These are phyloP conservation scores for Litchi chinensis DNA, from an alignment of 345 rosid species.

Conservation along the genomic window DNA sequence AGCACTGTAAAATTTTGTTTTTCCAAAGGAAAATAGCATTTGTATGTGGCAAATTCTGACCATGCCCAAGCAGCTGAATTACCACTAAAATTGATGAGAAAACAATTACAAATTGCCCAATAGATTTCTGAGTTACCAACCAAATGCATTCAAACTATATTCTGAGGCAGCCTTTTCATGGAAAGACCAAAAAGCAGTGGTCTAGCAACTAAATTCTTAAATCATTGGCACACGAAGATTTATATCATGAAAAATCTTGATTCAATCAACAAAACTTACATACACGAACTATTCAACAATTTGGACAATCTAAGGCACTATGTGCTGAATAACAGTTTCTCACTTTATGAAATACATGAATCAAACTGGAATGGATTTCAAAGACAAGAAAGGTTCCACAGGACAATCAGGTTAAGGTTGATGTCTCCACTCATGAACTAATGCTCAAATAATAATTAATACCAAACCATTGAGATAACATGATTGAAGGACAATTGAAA, in stretches of 20 bases:
- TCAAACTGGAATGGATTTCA: background rate
- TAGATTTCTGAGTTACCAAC: background rate
- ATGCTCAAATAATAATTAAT: background rate
- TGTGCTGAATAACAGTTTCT: background rate
- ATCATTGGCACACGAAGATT: conserved; percentile 1
- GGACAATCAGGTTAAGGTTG: background rate
- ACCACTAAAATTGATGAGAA: background rate
- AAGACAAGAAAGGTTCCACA: background rate
- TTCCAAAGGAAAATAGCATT: background rate
- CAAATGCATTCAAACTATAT: background rate
- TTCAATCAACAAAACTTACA: background rate
- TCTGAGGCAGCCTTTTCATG: background rate
- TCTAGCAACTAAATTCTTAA: background rate
- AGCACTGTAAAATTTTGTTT: background rate
- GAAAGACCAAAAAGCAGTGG: background rate
- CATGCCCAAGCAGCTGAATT: background rate
- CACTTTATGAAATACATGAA: background rate
- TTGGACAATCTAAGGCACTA: background rate
- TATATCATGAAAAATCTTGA: background rate
- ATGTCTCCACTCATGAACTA: background rate
- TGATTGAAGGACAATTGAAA: background rate
- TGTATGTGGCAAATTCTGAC: background rate
- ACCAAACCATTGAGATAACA: background rate
- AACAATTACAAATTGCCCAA: background rate
- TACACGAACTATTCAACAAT: background rate